Evolutionary conservation across 352 stramenopile genomes (phyloP).

Genomic region (Peronospora destructor): DNA sequence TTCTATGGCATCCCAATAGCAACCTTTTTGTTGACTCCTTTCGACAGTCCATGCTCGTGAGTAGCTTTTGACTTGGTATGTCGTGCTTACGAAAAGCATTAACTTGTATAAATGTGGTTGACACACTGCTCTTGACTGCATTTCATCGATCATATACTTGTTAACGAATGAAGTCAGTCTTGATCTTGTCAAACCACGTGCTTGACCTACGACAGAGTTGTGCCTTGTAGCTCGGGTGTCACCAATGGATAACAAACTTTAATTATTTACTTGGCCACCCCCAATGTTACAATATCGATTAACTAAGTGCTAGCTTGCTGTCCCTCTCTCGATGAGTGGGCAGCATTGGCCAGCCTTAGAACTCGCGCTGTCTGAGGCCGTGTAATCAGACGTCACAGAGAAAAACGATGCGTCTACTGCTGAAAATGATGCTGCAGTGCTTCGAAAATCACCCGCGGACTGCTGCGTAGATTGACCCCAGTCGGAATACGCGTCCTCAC

Average conservation of each 20-base stretch:
- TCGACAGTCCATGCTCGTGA: too few relatives aligned
- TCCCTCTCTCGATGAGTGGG: constrained; percentile 2
- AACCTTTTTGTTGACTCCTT: constrained; percentile 6
- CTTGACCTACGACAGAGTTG: constrained; percentile 1
- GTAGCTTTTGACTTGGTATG: neutral
- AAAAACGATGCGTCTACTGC: constrained; percentile 25
- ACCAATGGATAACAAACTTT: constrained; percentile 22
- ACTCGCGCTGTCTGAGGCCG: constrained; percentile 24
- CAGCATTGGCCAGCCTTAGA: constrained; percentile 21
- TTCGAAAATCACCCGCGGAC: constrained; percentile 18
- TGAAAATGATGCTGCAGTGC: constrained; percentile 21
- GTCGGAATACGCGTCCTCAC: constrained; percentile 22
- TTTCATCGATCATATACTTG: neutral
- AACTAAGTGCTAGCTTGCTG: constrained; percentile 2
- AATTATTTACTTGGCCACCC: constrained; percentile 26
- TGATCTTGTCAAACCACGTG: neutral
- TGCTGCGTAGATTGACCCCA: constrained; percentile 27
- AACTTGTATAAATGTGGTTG: neutral
- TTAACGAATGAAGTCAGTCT: neutral
- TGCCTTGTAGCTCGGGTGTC: neutral
- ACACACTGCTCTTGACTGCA: neutral
- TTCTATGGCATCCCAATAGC: neutral
- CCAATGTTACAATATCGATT: constrained; percentile 14
- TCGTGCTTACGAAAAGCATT: constrained; percentile 5
- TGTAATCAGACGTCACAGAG: constrained; percentile 35